Percentiles rank a stretch among this genome's conserved stretches.
These are phyloP conservation scores for Chenopodium album DNA, from an alignment of 148 eudicot species.

Conservation along the genomic window DNA sequence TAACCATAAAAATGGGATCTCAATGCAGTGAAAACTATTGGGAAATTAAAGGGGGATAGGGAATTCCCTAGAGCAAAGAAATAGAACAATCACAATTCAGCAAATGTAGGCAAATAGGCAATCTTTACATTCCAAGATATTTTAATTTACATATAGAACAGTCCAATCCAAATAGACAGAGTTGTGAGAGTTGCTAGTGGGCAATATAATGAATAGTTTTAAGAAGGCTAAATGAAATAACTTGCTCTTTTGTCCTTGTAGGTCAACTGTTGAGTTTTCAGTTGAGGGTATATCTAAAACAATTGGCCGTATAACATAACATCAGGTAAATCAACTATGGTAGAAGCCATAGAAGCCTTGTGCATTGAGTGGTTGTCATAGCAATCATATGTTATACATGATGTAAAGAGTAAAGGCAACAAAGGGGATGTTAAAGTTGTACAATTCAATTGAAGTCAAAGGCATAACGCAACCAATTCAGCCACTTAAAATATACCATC, in stretches of 20 bases:
- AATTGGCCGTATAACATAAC: not conserved
- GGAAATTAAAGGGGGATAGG: not conserved
- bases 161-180: not conserved
- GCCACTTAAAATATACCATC: not conserved
- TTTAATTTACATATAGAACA: not conserved
- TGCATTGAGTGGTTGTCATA: not conserved
- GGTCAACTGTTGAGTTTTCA: not conserved
- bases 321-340: not conserved
- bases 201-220: not conserved
- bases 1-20: constrained; percentile 11
- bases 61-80: not conserved
- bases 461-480: not conserved
- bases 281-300: not conserved
- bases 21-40: not conserved
- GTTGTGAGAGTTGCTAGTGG: not conserved
- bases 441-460: too few relatives aligned
- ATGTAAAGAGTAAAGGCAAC: not conserved
- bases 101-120: constrained; percentile 28
- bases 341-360: not conserved
- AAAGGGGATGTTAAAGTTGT: too few relatives aligned
- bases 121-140: constrained; percentile 21
- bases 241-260: not conserved
- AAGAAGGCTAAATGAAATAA: not conserved
- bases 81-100: not conserved
- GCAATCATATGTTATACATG: not conserved